phyloP scores from a whole-genome alignment of 495 filamentous ascomycete genomes.

The Chaetomium tenue region DNA sequence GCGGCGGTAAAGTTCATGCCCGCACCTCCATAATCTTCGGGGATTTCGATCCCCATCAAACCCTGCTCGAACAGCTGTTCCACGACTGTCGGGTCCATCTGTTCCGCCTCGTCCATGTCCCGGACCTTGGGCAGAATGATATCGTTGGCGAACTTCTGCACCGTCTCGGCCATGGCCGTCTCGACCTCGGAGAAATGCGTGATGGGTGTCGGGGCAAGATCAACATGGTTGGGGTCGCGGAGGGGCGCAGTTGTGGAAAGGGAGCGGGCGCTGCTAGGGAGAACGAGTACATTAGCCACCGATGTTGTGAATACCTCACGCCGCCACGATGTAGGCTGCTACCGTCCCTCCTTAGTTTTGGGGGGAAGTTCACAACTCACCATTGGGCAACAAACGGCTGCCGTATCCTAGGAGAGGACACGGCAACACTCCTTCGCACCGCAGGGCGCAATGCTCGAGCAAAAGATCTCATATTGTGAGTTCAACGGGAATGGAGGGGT shows the following conservation, averaged over 20 bases:
- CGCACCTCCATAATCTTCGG: conserved; percentile 92
- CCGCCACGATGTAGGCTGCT: not conserved
- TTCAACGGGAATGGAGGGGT: conserved; percentile 10
- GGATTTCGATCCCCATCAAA: conserved; percentile 95
- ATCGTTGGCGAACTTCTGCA: conserved; percentile 86
- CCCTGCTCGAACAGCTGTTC: conserved; percentile 97
- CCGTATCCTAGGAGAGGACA: conserved; percentile 38
- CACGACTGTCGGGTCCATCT: conserved; percentile 84
- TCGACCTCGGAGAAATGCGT: conserved; percentile 90
- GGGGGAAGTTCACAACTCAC: conserved; percentile 24
- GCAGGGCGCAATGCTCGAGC: conserved; percentile 65
- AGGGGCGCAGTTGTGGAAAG: conserved; percentile 68
- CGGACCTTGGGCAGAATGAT: conserved; percentile 87
- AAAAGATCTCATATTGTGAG: conserved; percentile 64
- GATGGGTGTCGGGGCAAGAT: conserved; percentile 86
- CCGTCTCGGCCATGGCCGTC: conserved; percentile 79
- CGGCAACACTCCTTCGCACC: conserved; percentile 52
- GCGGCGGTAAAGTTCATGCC: conserved; percentile 98
- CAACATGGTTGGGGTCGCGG: conserved; percentile 60
- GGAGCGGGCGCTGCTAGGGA: conserved; percentile 52
- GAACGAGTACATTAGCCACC: conserved; percentile 1
- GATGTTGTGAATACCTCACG: not conserved
- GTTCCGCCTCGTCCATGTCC: conserved; percentile 96
- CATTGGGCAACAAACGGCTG: conserved; percentile 27
- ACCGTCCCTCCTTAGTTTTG: too few relatives aligned